These are phyloP conservation scores for Capsicum baccatum DNA, from an alignment of 257 asterid genomes.

Conservation along the genomic window DNA sequence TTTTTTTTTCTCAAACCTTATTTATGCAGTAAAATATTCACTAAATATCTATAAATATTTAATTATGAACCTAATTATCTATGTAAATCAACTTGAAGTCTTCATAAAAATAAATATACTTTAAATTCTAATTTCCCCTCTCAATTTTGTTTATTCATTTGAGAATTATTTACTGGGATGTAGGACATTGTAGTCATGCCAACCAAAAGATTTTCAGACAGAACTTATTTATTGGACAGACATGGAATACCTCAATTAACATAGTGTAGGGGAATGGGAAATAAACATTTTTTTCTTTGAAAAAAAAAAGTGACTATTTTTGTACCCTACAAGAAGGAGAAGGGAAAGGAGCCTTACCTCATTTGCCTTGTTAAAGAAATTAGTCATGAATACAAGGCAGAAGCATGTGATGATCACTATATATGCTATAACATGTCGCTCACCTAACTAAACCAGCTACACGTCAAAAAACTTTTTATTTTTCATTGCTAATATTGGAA, in stretches of 20 bases:
- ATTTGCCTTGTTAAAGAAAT: neutral
- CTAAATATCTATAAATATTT: too few species aligned
- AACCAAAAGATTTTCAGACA: neutral
- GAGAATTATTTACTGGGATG: neutral
- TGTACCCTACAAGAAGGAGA: neutral
- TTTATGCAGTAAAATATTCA: too few species aligned
- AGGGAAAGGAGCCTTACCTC: conserved; percentile 1
- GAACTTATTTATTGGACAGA: neutral
- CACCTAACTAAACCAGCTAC: neutral
- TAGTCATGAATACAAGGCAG: neutral
- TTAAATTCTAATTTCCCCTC: too few species aligned
- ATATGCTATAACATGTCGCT: neutral
- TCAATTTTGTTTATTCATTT: neutral
- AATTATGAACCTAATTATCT: too few species aligned
- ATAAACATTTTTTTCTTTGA: neutral
- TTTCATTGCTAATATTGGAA: neutral
- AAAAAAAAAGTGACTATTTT: neutral
- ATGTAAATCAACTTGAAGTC: too few species aligned
- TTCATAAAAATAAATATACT: too few species aligned
- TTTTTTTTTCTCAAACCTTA: too few species aligned
- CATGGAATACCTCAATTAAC: neutral
- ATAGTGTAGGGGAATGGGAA: neutral
- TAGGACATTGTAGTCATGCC: neutral
- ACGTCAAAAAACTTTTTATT: too few species aligned
- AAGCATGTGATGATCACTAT: conserved; percentile 2